These are phyloP conservation scores for Lipomyces orientalis DNA, from an alignment of 805 yeast species.

Conservation along the genomic window DNA sequence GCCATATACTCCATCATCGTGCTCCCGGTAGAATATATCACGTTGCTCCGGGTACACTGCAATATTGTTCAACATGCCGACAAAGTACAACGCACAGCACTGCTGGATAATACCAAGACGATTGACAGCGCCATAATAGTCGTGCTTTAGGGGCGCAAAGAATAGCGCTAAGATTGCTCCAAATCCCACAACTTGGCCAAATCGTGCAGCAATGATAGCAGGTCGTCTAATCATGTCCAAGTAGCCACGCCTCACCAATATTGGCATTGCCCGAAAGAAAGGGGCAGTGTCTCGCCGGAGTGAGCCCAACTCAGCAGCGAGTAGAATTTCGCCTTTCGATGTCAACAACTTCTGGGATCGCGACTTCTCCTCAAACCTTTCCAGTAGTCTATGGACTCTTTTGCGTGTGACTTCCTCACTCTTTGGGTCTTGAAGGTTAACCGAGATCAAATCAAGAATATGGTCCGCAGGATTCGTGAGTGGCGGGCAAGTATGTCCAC, in stretches of 20 bases:
- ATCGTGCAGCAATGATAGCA: slow-evolving; percentile 67
- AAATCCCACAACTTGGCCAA: slow-evolving; percentile 66
- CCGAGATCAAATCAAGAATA: slow-evolving; percentile 71
- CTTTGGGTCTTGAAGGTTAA: slow-evolving; percentile 53
- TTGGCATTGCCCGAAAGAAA: slow-evolving; percentile 47
- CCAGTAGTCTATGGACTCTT: slow-evolving; percentile 51
- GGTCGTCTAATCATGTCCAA: slow-evolving; percentile 55
- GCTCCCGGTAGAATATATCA: slow-evolving; percentile 77
- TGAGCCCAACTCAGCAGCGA: slow-evolving; percentile 43
- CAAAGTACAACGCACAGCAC: slow-evolving; percentile 70
- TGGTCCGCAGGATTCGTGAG: slow-evolving; percentile 75
- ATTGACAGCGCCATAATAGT: slow-evolving; percentile 59
- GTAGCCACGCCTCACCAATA: slow-evolving; percentile 49
- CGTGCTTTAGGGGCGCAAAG: slow-evolving; percentile 63
- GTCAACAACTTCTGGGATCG: background rate
- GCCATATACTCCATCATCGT: slow-evolving; percentile 72
- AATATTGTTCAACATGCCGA: slow-evolving; percentile 79
- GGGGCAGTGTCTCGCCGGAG: slow-evolving; percentile 45
- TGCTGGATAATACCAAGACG: slow-evolving; percentile 80
- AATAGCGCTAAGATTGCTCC: slow-evolving; percentile 70
- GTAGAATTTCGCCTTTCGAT: slow-evolving; percentile 15
- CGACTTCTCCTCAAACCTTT: slow-evolving; percentile 14
- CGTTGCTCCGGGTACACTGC: slow-evolving; percentile 77
- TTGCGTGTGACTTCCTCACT: slow-evolving; percentile 51
- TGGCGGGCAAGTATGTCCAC: slow-evolving; percentile 64